Conservation (phyloP, 352 stramenopile genomes). For the Phytophthora multivora region DNA sequence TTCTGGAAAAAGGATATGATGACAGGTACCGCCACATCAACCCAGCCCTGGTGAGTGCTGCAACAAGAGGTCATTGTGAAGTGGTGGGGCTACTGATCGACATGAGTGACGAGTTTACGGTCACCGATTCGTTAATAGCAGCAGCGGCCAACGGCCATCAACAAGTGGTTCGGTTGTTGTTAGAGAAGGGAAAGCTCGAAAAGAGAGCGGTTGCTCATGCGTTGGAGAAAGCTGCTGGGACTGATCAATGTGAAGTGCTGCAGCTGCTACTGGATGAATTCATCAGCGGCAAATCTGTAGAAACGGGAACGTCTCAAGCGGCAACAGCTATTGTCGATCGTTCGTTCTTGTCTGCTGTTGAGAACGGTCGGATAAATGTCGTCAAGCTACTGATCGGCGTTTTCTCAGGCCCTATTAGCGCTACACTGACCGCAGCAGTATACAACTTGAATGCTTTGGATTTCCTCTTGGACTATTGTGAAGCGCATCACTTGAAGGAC, state of each 20-base stretch:
- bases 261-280: slow-evolving; percentile 4
- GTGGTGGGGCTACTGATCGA: slow-evolving; percentile 8
- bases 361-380: not conserved
- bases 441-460: slow-evolving; percentile 3
- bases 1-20: slow-evolving; percentile 4
- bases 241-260: not conserved
- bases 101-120: slow-evolving; percentile 5
- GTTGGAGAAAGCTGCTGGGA: slow-evolving; percentile 7
- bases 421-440: not conserved
- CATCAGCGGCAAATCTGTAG: not conserved
- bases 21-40: not conserved
- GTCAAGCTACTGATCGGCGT: slow-evolving; percentile 1
- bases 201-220: not conserved
- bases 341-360: slow-evolving; percentile 1
- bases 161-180: slow-evolving; percentile 1
- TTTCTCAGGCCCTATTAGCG: not conserved
- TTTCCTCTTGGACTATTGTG: slow-evolving; percentile 16
- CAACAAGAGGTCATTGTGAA: slow-evolving; percentile 8
- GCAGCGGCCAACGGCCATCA: not conserved
- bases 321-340: not conserved
- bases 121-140: not conserved
- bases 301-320: too few species aligned
- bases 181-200: not conserved
- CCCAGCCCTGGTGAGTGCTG: slow-evolving; percentile 5
- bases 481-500: not conserved